These are phyloP conservation scores for Chenopodium quinoa DNA, from an alignment of 148 eudicot species.

Conservation along the genomic window DNA sequence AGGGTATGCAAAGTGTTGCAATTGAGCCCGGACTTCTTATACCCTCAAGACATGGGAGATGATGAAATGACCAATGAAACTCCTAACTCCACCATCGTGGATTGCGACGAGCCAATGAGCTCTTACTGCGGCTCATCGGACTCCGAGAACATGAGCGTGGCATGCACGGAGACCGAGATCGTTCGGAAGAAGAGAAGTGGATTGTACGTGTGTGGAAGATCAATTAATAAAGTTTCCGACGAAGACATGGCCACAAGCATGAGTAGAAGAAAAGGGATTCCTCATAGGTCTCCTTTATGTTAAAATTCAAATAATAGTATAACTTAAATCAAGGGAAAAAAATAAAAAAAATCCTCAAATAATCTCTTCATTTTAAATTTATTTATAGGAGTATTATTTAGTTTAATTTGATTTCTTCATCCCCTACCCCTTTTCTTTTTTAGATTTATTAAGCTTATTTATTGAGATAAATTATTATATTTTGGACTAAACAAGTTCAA, in stretches of 20 bases:
- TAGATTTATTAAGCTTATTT: constrained; percentile 10
- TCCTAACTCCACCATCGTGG: constrained; percentile 68
- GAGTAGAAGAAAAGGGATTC: constrained; percentile 90
- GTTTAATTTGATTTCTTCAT: neutral
- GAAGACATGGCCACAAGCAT: constrained; percentile 91
- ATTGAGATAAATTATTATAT: constrained; percentile 20
- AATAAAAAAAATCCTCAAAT: neutral
- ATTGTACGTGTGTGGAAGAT: constrained; percentile 62
- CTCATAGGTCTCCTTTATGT: constrained; percentile 91
- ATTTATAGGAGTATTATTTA: neutral
- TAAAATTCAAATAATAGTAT: constrained; percentile 10
- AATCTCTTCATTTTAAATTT: constrained; percentile 2
- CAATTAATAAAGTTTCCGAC: constrained; percentile 51
- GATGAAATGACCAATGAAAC: constrained; percentile 68
- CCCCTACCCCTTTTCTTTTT: neutral
- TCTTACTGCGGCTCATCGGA: constrained; percentile 73
- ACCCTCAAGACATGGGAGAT: constrained; percentile 83
- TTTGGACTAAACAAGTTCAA: constrained; percentile 17
- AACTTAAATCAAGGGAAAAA: neutral
- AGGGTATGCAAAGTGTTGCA: constrained; percentile 71
- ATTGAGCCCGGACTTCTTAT: constrained; percentile 78
- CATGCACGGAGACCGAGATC: constrained; percentile 49
- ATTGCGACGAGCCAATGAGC: constrained; percentile 68
- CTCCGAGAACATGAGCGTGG: constrained; percentile 62
- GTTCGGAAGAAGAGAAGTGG: constrained; percentile 85